A percentile compares a stretch with the other conserved stretches of the same genome.
These are phyloP conservation scores for Corymbia citriodora DNA, from an alignment of 441 rosid species.

Conservation along the genomic window DNA sequence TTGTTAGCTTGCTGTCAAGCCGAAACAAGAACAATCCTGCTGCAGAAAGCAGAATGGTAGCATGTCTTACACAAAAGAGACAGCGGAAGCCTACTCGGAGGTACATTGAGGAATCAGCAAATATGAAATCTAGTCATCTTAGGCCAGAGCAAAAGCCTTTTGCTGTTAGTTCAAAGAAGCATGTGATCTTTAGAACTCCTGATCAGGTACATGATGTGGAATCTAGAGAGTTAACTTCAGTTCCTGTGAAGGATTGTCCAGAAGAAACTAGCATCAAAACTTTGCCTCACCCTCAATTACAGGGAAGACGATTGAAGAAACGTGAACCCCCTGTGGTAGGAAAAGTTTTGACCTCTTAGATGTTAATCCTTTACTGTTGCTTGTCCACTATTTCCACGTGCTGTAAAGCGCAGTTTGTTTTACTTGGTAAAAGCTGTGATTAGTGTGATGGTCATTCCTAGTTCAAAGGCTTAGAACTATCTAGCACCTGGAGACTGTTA, in stretches of 20 bases:
- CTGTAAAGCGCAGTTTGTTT: neutral
- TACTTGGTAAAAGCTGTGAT: neutral
- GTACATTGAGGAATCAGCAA: slow-evolving; percentile 47
- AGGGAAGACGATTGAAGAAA: slow-evolving; percentile 37
- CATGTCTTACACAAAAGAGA: slow-evolving; percentile 25
- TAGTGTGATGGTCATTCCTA: neutral
- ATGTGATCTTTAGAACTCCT: slow-evolving; percentile 18
- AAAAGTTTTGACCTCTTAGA: slow-evolving; percentile 1
- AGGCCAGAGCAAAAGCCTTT: slow-evolving; percentile 10
- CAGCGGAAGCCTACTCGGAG: slow-evolving; percentile 41
- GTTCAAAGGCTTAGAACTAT: neutral
- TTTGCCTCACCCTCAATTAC: slow-evolving; percentile 27
- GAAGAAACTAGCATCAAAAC: slow-evolving; percentile 15
- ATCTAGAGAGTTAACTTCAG: neutral
- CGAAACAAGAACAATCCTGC: slow-evolving; percentile 32
- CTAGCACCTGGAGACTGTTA: neutral
- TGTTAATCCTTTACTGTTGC: neutral
- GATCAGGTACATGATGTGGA: slow-evolving; percentile 11
- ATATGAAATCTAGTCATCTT: slow-evolving; percentile 13
- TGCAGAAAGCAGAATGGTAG: slow-evolving; percentile 12
- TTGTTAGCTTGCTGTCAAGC: slow-evolving; percentile 28
- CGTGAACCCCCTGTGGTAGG: slow-evolving; percentile 26
- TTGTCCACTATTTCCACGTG: neutral
- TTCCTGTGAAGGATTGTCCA: slow-evolving; percentile 13
- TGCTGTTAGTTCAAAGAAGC: slow-evolving; percentile 15